phyloP scores from a whole-genome alignment of 2,329 filamentous ascomycete genomes.

The Fusarium agapanthi region DNA sequence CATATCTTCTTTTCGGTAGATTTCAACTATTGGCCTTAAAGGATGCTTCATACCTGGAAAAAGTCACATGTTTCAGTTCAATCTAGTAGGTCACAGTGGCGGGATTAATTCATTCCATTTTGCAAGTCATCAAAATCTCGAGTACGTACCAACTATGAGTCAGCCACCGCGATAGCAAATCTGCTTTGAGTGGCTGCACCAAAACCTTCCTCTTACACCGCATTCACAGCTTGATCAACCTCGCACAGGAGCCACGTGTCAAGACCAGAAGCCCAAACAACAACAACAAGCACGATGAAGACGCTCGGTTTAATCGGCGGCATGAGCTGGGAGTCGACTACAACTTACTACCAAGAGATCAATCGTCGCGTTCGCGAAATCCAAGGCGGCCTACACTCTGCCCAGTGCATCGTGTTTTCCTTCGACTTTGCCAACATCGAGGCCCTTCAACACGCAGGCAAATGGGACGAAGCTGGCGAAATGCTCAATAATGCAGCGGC shows the following conservation, averaged over 20 bases:
- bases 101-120: background rate
- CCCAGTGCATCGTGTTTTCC: conserved; percentile 33
- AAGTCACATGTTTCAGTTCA: background rate
- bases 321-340: conserved; percentile 42
- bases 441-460: conserved; percentile 19
- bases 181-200: background rate
- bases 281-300: conserved; percentile 28
- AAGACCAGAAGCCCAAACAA: background rate
- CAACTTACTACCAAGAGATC: conserved; percentile 40
- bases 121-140: background rate
- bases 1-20: background rate
- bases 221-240: background rate
- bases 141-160: background rate
- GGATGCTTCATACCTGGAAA: too few relatives aligned
- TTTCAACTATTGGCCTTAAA: too few relatives aligned
- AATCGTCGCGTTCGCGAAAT: conserved; percentile 35
- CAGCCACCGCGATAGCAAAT: background rate
- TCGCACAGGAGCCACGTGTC: background rate
- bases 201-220: background rate
- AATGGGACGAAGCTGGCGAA: conserved; percentile 26
- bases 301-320: conserved; percentile 40
- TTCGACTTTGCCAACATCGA: conserved; percentile 41
- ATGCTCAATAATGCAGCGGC: conserved; percentile 26
- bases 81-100: background rate
- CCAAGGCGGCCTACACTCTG: conserved; percentile 37